A percentile compares a stretch with the other conserved stretches of the same genome.
Evolutionary conservation across 2,329 filamentous ascomycete genomes (phyloP).

Genomic region (Neonectria sp.): DNA sequence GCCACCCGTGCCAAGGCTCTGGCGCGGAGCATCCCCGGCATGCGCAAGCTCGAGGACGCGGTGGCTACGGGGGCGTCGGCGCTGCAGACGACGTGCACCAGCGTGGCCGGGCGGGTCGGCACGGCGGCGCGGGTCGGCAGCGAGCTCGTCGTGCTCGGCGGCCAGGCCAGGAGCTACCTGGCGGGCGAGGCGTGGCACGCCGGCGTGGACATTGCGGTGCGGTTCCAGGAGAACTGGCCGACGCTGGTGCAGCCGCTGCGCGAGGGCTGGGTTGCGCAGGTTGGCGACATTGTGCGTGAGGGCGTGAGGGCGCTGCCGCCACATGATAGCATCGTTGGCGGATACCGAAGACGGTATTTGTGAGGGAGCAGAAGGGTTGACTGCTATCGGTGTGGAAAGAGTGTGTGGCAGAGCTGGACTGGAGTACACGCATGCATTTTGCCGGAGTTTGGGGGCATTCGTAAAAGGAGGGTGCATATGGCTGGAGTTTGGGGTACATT

Average conservation of each 20-base stretch:
- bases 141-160: slow-evolving; percentile 18
- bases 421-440: neutral
- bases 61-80: neutral
- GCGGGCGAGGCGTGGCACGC: slow-evolving; percentile 18
- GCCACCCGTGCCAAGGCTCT: neutral
- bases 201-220: slow-evolving; percentile 4
- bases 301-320: slow-evolving; percentile 24
- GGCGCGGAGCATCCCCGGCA: neutral
- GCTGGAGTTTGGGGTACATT: neutral
- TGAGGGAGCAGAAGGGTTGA: neutral
- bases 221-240: slow-evolving; percentile 24
- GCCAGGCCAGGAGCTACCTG: slow-evolving; percentile 19
- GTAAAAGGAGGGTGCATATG: neutral
- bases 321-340: slow-evolving; percentile 19
- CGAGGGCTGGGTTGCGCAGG: neutral
- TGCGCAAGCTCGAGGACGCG: neutral
- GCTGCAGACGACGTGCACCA: slow-evolving; percentile 24
- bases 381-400: neutral
- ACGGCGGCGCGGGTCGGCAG: slow-evolving; percentile 5
- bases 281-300: slow-evolving; percentile 10
- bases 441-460: neutral
- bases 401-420: neutral
- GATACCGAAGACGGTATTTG: slow-evolving; percentile 7
- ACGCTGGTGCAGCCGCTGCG: slow-evolving; percentile 9
- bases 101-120: slow-evolving; percentile 5